Percentiles rank a stretch among this genome's conserved stretches.
Evolutionary conservation across 139 green algal genomes (phyloP).

Genomic region (Chlamydomonas schloesseri): DNA sequence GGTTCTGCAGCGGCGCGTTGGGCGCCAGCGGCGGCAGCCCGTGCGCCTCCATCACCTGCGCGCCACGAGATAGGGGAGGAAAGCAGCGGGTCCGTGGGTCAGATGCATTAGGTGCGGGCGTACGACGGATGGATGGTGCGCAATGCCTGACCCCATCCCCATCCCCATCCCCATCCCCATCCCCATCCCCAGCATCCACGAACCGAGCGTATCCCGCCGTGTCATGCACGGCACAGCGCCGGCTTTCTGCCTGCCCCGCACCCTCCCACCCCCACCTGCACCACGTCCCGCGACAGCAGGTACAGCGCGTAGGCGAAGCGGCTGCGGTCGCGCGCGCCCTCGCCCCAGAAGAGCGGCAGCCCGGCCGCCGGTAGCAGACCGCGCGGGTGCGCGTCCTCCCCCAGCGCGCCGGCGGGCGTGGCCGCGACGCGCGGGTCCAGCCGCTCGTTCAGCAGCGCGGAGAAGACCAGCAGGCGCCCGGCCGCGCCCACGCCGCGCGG

Average conservation of each 20-base stretch:
- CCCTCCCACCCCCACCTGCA: constrained; percentile 62
- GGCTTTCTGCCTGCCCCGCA: no score
- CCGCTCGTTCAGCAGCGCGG: constrained; percentile 5
- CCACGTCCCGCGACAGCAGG: constrained; percentile 82
- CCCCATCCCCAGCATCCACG: no score
- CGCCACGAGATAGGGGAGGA: no score
- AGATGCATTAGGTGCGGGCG: no score
- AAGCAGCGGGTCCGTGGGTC: no score
- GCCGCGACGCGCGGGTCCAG: constrained; percentile 2
- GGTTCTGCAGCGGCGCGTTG: constrained; percentile 70
- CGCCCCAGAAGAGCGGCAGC: constrained; percentile 74
- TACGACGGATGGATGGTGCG: no score
- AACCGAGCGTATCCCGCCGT: no score
- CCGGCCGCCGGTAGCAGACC: constrained; percentile 7
- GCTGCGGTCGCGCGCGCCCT: constrained; percentile 64
- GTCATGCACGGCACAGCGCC: no score
- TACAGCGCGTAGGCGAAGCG: constrained; percentile 81
- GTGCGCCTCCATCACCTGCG: constrained; percentile 67
- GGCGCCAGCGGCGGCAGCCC: constrained; percentile 68
- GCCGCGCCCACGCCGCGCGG: constrained; percentile 20
- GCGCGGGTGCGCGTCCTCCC: constrained; percentile 28
- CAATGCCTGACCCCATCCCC: no score
- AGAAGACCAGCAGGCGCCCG: constrained; percentile 34
- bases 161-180: no score
- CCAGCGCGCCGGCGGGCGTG: constrained; percentile 15